phyloP scores from a whole-genome alignment of 108 stramenopile species.

The Craspedostauros australis region DNA sequence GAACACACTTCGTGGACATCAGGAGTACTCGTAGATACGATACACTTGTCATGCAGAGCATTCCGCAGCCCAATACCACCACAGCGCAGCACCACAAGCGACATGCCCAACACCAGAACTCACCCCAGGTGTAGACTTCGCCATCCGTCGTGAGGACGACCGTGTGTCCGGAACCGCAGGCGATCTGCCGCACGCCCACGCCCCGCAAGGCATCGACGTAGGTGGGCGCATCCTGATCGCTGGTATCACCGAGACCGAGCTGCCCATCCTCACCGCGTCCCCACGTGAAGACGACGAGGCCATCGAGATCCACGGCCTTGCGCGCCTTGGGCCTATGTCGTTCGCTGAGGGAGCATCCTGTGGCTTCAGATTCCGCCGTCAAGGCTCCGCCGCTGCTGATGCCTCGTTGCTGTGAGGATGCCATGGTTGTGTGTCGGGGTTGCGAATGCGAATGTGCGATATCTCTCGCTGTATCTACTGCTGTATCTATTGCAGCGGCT shows the following conservation, averaged over 20 bases:
- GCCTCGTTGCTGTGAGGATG: too few species aligned
- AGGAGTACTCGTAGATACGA: too few species aligned
- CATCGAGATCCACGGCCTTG: slow-evolving; percentile 18
- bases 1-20: too few species aligned
- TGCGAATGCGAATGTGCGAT: too few species aligned
- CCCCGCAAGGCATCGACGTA: slow-evolving; percentile 88
- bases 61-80: too few species aligned
- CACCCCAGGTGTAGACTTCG: slow-evolving; percentile 91
- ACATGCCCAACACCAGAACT: slow-evolving; percentile 7
- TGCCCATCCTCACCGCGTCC: slow-evolving; percentile 91
- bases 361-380: slow-evolving; percentile 22
- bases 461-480: too few species aligned
- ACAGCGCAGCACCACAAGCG: too few species aligned
- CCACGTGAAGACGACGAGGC: slow-evolving; percentile 79
- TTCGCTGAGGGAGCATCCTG: slow-evolving; percentile 25
- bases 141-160: slow-evolving; percentile 89
- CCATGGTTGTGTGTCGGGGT: too few species aligned
- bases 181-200: slow-evolving; percentile 86
- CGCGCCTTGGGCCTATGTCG: slow-evolving; percentile 10
- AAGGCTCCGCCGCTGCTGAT: slow-evolving; percentile 7
- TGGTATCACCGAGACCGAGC: slow-evolving; percentile 65
- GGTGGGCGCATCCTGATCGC: slow-evolving; percentile 85
- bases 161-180: slow-evolving; percentile 92
- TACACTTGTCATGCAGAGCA: too few species aligned
- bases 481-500: too few species aligned